phyloP scores from a whole-genome alignment of 2,329 filamentous ascomycete genomes.

The Knufia petricola region DNA sequence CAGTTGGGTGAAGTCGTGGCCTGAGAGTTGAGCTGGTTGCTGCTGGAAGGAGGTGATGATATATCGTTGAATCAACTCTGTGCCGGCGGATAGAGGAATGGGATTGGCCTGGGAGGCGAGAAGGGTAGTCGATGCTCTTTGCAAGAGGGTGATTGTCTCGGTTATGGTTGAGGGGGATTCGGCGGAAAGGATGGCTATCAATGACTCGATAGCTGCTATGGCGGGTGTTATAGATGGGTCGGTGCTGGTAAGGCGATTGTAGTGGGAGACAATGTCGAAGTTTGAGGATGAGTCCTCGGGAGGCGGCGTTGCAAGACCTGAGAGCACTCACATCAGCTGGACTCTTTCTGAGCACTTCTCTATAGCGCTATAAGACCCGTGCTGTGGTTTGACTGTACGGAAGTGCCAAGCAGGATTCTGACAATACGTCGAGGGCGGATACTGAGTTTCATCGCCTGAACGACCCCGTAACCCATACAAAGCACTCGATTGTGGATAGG shows the following conservation, averaged over 20 bases:
- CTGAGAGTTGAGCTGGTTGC: constrained; percentile 36
- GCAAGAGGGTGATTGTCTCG: constrained; percentile 82
- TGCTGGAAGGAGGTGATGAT: constrained; percentile 62
- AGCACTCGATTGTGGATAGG: not conserved
- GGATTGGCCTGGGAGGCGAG: constrained; percentile 75
- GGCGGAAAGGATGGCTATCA: constrained; percentile 75
- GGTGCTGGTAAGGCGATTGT: constrained; percentile 52
- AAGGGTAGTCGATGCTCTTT: constrained; percentile 64
- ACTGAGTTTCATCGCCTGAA: not conserved
- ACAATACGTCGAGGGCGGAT: not conserved
- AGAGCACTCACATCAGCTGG: not conserved
- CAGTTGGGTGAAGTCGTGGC: constrained; percentile 70
- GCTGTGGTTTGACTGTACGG: not conserved
- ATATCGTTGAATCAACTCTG: constrained; percentile 91
- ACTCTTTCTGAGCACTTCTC: not conserved
- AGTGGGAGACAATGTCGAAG: constrained; percentile 52
- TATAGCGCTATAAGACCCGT: not conserved
- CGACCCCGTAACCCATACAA: not conserved
- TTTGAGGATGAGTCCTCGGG: constrained; percentile 11
- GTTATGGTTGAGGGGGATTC: constrained; percentile 77
- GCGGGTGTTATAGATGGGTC: constrained; percentile 90
- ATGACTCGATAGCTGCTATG: constrained; percentile 83
- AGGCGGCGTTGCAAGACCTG: constrained; percentile 9
- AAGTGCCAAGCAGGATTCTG: not conserved
- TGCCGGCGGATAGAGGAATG: constrained; percentile 84